These are phyloP conservation scores for Sextonia rubra DNA, from an alignment of 164 flowering plant genomes.

Conservation along the genomic window DNA sequence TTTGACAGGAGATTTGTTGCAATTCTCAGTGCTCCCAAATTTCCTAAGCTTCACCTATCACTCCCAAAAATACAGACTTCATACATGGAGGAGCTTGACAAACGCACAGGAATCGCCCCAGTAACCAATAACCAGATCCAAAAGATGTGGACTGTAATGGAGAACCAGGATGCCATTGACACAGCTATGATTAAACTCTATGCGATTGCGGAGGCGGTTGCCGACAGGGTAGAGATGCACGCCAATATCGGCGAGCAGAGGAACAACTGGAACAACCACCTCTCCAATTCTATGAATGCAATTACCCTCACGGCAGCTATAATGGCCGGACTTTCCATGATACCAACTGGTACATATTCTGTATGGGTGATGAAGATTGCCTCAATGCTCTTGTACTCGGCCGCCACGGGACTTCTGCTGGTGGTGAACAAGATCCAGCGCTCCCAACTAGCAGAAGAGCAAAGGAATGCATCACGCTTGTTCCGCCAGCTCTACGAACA, in stretches of 20 bases:
- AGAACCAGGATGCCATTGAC: background rate
- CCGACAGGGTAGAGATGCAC: slow-evolving; percentile 49
- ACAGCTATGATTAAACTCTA: slow-evolving; percentile 22
- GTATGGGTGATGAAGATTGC: slow-evolving; percentile 38
- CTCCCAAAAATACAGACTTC: slow-evolving; percentile 21
- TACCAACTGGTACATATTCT: slow-evolving; percentile 11
- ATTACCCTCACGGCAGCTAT: slow-evolving; percentile 40
- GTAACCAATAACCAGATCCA: background rate
- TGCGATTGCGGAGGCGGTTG: slow-evolving; percentile 29
- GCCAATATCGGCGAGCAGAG: slow-evolving; percentile 40
- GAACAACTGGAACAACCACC: slow-evolving; percentile 45
- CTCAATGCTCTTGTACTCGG: slow-evolving; percentile 35
- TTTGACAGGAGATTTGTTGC: slow-evolving; percentile 9
- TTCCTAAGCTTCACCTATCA: background rate
- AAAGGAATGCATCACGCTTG: slow-evolving; percentile 52
- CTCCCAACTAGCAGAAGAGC: slow-evolving; percentile 71
- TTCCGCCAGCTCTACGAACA: slow-evolving; percentile 44
- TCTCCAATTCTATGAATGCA: slow-evolving; percentile 34
- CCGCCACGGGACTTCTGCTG: slow-evolving; percentile 47
- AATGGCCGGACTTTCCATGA: slow-evolving; percentile 39
- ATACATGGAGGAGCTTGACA: slow-evolving; percentile 15
- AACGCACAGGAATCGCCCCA: background rate
- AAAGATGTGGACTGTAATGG: background rate
- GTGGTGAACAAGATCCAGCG: slow-evolving; percentile 69
- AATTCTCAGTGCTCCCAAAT: slow-evolving; percentile 15